Evolutionary conservation across 2,329 filamentous ascomycete species (phyloP).

Genomic region (Exophiala phaeomuriformis): DNA sequence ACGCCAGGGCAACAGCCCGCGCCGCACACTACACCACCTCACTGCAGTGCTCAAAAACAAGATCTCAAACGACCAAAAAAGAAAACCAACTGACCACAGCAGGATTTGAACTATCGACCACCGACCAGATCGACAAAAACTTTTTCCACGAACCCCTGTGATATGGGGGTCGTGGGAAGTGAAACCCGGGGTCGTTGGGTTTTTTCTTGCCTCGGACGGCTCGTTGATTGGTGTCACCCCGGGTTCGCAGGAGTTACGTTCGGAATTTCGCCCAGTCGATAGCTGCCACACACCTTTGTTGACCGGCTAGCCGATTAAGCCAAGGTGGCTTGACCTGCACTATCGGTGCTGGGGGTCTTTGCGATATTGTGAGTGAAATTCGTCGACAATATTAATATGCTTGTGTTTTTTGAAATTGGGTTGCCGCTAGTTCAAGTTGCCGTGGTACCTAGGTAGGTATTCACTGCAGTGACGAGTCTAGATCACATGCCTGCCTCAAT

Average conservation of each 20-base stretch:
- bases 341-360: constrained; percentile 1
- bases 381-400: neutral
- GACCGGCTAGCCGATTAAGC: neutral
- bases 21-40: too few species aligned
- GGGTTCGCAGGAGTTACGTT: neutral
- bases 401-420: neutral
- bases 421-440: too few species aligned
- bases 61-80: neutral
- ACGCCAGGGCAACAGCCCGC: too few species aligned
- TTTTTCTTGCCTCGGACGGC: neutral
- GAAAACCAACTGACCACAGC: neutral
- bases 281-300: neutral
- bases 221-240: neutral
- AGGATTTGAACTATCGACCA: neutral
- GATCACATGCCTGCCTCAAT: too few species aligned
- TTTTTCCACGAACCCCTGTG: neutral
- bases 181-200: neutral
- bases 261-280: neutral
- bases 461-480: too few species aligned
- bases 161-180: neutral
- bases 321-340: neutral
- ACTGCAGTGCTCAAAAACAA: too few species aligned
- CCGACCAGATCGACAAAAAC: neutral
- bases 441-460: too few species aligned
- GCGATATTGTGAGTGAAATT: neutral